phyloP scores from a whole-genome alignment of 169 alveolate genomes.

The Sarcocystis neurona region DNA sequence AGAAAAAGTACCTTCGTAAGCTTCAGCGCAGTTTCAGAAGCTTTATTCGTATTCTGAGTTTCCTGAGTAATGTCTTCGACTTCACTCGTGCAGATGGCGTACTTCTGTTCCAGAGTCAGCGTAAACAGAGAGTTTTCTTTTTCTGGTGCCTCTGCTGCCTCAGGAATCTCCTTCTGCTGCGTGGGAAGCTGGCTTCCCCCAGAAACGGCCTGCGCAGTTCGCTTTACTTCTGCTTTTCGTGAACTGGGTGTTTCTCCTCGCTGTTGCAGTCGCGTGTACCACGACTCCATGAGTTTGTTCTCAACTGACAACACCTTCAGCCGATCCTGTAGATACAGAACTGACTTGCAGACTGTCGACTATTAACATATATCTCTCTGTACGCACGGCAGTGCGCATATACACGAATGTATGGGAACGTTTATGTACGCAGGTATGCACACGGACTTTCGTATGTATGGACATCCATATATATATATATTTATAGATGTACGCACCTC shows the following conservation, averaged over 20 bases:
- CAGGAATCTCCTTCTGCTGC: not conserved
- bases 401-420: no score
- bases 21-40: not conserved
- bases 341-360: no score
- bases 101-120: conserved; percentile 30
- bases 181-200: not conserved
- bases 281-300: conserved; percentile 4
- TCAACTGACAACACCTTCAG: not conserved
- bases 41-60: not conserved
- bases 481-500: no score
- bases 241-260: not conserved
- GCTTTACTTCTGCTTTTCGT: not conserved
- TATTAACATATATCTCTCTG: no score
- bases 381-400: no score
- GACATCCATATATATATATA: no score
- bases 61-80: not conserved
- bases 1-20: not conserved
- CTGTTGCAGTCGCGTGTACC: not conserved
- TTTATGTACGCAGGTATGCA: no score
- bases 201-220: not conserved
- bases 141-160: not conserved
- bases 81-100: not conserved
- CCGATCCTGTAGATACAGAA: conserved; percentile 8
- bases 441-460: no score
- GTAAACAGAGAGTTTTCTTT: not conserved